Base-by-base conservation (phyloP, 768 basidiomycete species). In the Cystobasidium onofrii region DNA sequence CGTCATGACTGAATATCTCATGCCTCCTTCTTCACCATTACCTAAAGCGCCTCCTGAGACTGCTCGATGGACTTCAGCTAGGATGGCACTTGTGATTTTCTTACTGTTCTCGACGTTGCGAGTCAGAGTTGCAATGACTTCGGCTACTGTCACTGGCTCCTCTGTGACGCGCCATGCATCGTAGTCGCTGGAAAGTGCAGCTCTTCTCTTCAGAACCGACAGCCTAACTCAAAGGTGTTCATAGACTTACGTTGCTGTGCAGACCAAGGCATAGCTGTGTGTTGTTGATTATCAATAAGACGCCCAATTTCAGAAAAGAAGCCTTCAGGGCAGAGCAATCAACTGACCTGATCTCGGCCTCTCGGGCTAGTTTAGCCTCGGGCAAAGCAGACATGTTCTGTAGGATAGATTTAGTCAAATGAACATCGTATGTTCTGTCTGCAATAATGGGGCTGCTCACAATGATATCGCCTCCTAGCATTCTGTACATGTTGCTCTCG, bases 281-380 rank as follows among this genome's bases (percentile, higher is more conserved):
- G 46, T 3, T 17, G 18, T 3, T 25, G 15, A n/a, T 15, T 17
- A 29, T 31, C 52, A 31, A 6, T 39, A 20, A 31, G n/a, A 3
- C 39, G 18, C 6, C 25, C 6, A 33, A 20, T 17, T 57, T 34
- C 6, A 50, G 33, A 13, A 57, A 50, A 9, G 55, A 13, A 13
- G 55, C 7, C 55, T 9, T 23, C 55, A 33, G 7, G 9, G 23
- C n/a, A n/a, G n/a, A n/a, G n/a, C n/a, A 23, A 4, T 1, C 25
- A 33, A 81, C 86, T 64, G 73, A 93, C 92, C 89, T 89, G 15
- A 99, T 81, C 82, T 99, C 95, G 1, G 92, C 93, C 83, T 99
- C 94, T 17, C 94, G 84, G 1, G 95, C 95, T 50, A 97, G 85
- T 84, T 98, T 98, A n/a, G 94, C 88, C 83, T 99, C 95, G 1